Evolutionary conservation across 352 stramenopile species (phyloP).

Genomic region (Thalassiosira allenii): DNA sequence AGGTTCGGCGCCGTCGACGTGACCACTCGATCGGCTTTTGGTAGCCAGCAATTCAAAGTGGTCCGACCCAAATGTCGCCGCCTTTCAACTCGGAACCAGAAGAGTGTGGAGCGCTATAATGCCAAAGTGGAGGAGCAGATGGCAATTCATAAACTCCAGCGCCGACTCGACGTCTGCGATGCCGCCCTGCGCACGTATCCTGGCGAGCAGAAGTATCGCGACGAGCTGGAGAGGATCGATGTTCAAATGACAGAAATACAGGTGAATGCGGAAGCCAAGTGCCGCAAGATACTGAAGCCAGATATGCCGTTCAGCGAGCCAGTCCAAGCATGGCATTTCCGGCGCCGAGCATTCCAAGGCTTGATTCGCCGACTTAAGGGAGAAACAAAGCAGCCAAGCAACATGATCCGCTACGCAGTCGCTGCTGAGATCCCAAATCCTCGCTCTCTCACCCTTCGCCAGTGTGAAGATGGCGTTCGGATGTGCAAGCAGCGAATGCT

Average conservation of each 20-base stretch:
- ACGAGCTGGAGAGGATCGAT: not conserved
- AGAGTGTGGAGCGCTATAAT: too few species aligned
- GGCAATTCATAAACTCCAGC: too few species aligned
- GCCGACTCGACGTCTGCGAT: too few species aligned
- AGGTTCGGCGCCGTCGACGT: constrained; percentile 29
- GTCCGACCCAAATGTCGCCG: constrained; percentile 6
- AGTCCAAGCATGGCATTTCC: constrained; percentile 25
- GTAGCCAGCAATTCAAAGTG: constrained; percentile 1
- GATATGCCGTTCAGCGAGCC: constrained; percentile 10
- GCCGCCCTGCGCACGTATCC: too few species aligned
- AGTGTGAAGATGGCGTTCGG: not conserved
- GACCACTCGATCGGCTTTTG: constrained; percentile 15
- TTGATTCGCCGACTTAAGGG: constrained; percentile 7
- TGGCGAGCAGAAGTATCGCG: not conserved
- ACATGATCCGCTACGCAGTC: not conserved
- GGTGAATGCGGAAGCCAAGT: constrained; percentile 10
- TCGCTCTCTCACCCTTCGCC: not conserved
- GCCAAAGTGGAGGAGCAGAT: too few species aligned
- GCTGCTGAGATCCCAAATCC: not conserved
- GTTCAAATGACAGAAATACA: constrained; percentile 21
- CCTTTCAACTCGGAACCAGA: constrained; percentile 5
- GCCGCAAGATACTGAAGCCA: constrained; percentile 25
- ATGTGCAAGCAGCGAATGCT: not conserved
- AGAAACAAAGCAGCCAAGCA: too few species aligned
- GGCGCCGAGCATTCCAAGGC: not conserved